Evolutionary conservation across 129 eudicot species (phyloP), one percentile per base, ranked within the genome.

Genomic region (Tagetes erecta): DNA sequence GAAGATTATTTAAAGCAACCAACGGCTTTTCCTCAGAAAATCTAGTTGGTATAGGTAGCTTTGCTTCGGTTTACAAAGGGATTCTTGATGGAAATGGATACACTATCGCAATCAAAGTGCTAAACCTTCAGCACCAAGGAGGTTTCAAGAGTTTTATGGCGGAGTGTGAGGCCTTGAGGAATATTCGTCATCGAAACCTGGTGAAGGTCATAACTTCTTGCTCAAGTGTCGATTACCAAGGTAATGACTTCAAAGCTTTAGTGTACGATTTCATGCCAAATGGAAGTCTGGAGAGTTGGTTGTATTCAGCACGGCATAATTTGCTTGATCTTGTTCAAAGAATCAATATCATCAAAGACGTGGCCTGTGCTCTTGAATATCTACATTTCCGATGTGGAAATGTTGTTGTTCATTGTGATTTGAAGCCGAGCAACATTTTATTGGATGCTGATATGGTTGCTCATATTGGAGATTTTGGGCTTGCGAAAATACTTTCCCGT

Each of bases 291-390:
- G 84, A 80, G 13, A 51, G 35, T 9, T 84, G 87, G 84, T 57
- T 84, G 76, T 56, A 80, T 44, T 47, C 82, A 9, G 31, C 9
- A 13, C 11, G 53, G 1, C 52, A 0, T 33, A 27, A 6, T 20
- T 20, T 20, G 3, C 33, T 58, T 1, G 12, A 51, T 58, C 80
- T 84, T 50, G 58, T 10, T 71, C 84, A 80, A 33, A 76, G 84
- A 71, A 38, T 83, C 20, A 59, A 8, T 42, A 76, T 83, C 4
- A 64, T 80, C 10, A 49, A 70, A 9, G 79, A 83, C 14, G 82
- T 83, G 76, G 84, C 87, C 2, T 65, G 13, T 67, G 84, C 84
- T 47, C 73, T 83, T 67, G 79, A 83, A 39, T 83, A 83, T 80
- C 82, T 75, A 33, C 84, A 80, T 67, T 41, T 74, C 41, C 77